A percentile compares a stretch with the other conserved stretches of the same genome.
Evolutionary conservation across 129 eudicot genomes (phyloP).

Genomic region (Tanacetum coccineum): DNA sequence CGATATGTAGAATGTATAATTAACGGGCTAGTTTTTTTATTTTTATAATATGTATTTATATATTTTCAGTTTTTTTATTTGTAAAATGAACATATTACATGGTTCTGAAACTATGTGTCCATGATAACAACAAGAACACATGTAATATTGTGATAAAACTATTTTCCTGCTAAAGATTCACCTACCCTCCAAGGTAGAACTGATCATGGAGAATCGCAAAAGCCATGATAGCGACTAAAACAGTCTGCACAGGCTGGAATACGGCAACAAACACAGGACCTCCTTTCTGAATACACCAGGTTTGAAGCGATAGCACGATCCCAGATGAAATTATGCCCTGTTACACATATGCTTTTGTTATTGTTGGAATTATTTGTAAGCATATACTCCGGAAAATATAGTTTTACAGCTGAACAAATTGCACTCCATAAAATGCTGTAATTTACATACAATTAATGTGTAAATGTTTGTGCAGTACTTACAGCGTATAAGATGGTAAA

Average conservation of each 20-base stretch:
- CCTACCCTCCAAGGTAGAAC: slow-evolving; percentile 80
- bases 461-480: slow-evolving; percentile 12
- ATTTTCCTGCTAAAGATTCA: not conserved
- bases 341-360: not conserved
- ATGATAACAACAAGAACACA: no score
- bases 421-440: not conserved
- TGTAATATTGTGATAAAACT: no score
- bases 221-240: slow-evolving; percentile 78
- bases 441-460: not conserved
- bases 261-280: slow-evolving; percentile 87
- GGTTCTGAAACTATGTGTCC: no score
- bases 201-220: slow-evolving; percentile 70
- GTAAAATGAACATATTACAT: no score
- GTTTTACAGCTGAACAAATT: not conserved
- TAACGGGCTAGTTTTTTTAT: not conserved
- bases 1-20: not conserved
- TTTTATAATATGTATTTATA: not conserved
- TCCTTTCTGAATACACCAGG: slow-evolving; percentile 88
- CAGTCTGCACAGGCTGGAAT: slow-evolving; percentile 88
- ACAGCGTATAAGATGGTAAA: slow-evolving; percentile 78
- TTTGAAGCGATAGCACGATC: slow-evolving; percentile 67
- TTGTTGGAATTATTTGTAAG: not conserved
- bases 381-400: not conserved
- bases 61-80: no score
- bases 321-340: slow-evolving; percentile 85